Evolutionary conservation across 768 basidiomycete species (phyloP), one percentile per base, ranked within the genome.

Genomic region (Leucocoprinus sp.): DNA sequence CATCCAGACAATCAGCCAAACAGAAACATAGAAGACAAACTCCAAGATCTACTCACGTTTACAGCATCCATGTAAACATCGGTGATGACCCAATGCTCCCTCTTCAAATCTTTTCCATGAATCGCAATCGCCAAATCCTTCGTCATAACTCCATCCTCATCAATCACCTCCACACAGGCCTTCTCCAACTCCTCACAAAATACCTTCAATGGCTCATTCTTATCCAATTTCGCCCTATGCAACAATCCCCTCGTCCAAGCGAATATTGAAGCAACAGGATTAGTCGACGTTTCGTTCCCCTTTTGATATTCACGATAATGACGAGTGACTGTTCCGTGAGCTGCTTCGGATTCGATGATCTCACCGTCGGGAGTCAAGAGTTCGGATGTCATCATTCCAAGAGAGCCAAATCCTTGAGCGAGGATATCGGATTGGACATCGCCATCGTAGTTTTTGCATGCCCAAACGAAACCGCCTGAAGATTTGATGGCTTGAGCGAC

Each of bases 341-440:
- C 95, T 38, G 96, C 96, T 66, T 99, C 96, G 54, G 84, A 82
- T 66, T 99, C 96, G 61, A 97, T 82, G 42, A 88, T 75, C 60
- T 82, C 69, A 19, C 96, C 96, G 57, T 96, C 93, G 26, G 96
- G 95, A 2, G 95, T 96, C 61, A 96, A 80, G 46, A 96, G 75
- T 61, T 97, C 93, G 33, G 79, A 83, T 15, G 92, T 96, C 96
- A 99, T 99, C 91, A 99, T 95, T 18, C 96, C 96, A 36, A 99
- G 70, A 37, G 77, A 82, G 48, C 96, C 96, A 61, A 96, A 99
- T 48, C 96, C 96, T 67, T 98, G 96, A 0, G 95, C 95, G 50
- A 98, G 84, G 57, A 96, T 92, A 60, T 97, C 93, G 52, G 80
- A 83, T 69, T 93, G 83, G 40, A 84, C 81, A 59, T 89, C 87